Percentiles rank a stretch among this genome's conserved stretches.
Evolutionary conservation across 176 grass and related monocot genomes (phyloP).

Genomic region (Musa schizocarpa): DNA sequence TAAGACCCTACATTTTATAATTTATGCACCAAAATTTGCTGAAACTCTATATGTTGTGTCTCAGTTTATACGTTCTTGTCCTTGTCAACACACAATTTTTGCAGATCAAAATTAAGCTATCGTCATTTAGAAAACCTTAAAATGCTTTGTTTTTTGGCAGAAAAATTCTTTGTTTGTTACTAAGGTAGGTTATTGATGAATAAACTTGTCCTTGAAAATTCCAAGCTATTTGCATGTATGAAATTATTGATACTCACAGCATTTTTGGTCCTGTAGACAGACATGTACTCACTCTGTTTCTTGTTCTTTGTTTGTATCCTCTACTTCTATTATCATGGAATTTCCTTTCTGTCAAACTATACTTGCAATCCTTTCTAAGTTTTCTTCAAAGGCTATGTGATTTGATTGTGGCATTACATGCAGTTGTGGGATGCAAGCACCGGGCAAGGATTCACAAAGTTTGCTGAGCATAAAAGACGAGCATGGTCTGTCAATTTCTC

Average conservation of each 20-base stretch:
- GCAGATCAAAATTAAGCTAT: no score
- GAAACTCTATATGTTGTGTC: neutral
- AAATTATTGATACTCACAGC: no score
- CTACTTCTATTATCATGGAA: neutral
- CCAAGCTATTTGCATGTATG: no score
- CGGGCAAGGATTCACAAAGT: constrained; percentile 74
- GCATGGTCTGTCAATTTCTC: constrained; percentile 99
- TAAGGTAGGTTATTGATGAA: no score
- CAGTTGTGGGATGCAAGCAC: constrained; percentile 98
- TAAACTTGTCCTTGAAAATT: no score
- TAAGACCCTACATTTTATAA: no score
- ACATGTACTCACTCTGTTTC: neutral
- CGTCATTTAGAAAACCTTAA: no score
- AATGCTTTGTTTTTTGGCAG: no score
- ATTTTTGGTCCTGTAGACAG: neutral
- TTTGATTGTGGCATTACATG: constrained; percentile 18
- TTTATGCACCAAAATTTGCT: no score
- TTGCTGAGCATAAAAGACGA: constrained; percentile 77
- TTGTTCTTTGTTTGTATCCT: neutral
- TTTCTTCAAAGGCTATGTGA: neutral
- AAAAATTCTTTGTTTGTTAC: no score
- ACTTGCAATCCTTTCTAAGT: neutral
- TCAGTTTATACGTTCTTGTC: neutral
- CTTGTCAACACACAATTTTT: no score
- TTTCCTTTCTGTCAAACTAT: neutral